Evolutionary conservation across 1,284 basidiomycete species (phyloP).

Genomic region (Xerocomus minutiporus): DNA sequence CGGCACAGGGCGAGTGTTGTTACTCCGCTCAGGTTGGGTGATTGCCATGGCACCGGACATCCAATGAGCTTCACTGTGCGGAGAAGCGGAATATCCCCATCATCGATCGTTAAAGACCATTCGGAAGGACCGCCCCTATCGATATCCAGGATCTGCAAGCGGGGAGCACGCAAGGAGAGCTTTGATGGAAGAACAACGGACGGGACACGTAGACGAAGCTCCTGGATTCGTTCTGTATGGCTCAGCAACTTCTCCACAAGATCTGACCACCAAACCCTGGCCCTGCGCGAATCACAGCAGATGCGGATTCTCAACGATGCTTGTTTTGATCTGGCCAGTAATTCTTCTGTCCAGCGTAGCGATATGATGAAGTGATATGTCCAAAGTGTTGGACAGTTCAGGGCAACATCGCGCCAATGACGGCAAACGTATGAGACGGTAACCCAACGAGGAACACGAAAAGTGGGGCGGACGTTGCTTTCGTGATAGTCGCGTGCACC

Average conservation of each 20-base stretch:
- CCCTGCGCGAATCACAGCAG: slow-evolving; percentile 1
- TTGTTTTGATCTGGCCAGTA: background rate
- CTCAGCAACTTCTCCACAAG: background rate
- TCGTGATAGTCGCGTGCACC: background rate
- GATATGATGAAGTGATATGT: background rate
- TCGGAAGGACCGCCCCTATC: too few species aligned
- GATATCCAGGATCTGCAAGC: too few species aligned
- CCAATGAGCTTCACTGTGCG: too few species aligned
- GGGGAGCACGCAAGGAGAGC: too few species aligned
- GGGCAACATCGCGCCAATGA: background rate
- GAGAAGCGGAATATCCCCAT: too few species aligned
- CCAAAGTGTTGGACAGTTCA: background rate
- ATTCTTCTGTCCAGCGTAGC: background rate
- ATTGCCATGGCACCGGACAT: too few species aligned
- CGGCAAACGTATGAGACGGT: too few species aligned
- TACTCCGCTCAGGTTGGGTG: too few species aligned
- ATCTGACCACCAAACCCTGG: background rate
- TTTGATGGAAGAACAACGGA: too few species aligned
- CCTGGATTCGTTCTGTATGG: background rate
- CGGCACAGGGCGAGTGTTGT: too few species aligned
- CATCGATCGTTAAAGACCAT: too few species aligned
- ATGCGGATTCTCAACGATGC: background rate
- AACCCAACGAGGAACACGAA: background rate
- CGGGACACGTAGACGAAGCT: background rate
- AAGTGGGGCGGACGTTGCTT: background rate